Conservation (phyloP, 2,329 filamentous ascomycete species). For the Erysiphe pulchra region DNA sequence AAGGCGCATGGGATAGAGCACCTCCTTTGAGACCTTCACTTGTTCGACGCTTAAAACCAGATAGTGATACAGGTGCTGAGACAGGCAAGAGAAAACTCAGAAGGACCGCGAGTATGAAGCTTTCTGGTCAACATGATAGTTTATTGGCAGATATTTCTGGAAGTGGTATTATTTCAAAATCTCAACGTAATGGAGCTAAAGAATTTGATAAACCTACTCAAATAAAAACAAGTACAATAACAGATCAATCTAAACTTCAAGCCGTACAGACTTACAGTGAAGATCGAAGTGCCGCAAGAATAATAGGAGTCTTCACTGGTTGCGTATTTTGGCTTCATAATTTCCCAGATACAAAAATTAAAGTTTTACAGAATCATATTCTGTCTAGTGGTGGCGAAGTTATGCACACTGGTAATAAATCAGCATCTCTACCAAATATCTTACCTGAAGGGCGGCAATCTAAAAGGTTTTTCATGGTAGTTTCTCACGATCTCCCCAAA, state of each 20-base stretch:
- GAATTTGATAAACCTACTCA: constrained; percentile 1
- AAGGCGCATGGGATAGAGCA: constrained; percentile 44
- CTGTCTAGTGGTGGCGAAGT: constrained; percentile 14
- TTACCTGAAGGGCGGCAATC: not conserved
- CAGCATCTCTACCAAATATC: not conserved
- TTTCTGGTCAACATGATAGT: constrained; percentile 53
- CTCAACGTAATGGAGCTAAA: constrained; percentile 8
- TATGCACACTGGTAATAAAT: constrained; percentile 4
- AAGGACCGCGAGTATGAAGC: constrained; percentile 62
- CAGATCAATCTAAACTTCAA: not conserved
- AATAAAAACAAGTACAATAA: not conserved
- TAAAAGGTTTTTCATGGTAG: constrained; percentile 14
- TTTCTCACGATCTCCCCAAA: constrained; percentile 18
- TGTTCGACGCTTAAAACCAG: constrained; percentile 33
- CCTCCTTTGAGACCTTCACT: constrained; percentile 20
- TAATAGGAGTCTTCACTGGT: constrained; percentile 17
- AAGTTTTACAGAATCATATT: constrained; percentile 14
- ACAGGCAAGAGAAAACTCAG: constrained; percentile 57
- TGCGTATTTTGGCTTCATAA: constrained; percentile 18
- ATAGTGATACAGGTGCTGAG: constrained; percentile 19
- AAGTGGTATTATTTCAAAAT: constrained; percentile 3
- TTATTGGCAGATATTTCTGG: constrained; percentile 66
- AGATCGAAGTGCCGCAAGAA: not conserved
- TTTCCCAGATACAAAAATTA: constrained; percentile 17
- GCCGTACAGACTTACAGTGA: not conserved